A percentile compares a stretch with the other conserved stretches of the same genome.
phyloP scores from a whole-genome alignment of 192 early-diverging fungal species.

The Coemansia reversa region DNA sequence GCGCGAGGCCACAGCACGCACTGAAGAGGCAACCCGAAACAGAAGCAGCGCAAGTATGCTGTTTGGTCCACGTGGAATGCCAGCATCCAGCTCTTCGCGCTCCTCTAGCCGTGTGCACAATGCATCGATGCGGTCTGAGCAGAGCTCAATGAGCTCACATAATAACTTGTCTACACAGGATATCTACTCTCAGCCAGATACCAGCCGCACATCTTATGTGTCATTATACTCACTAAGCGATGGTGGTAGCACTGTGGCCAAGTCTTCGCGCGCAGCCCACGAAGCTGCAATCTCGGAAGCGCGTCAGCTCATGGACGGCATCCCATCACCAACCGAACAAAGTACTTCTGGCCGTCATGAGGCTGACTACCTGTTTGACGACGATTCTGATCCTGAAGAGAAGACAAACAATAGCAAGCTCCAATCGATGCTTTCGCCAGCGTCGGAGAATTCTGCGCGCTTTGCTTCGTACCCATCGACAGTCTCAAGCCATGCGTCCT shows the following conservation, averaged over 20 bases:
- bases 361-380: constrained; percentile 52
- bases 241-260: constrained; percentile 12
- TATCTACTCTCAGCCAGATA: constrained; percentile 11
- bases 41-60: constrained; percentile 49
- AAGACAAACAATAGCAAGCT: constrained; percentile 21
- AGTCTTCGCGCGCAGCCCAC: constrained; percentile 23
- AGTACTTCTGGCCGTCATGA: constrained; percentile 19
- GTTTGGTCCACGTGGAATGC: constrained; percentile 55
- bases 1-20: constrained; percentile 39
- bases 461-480: constrained; percentile 42
- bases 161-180: background rate
- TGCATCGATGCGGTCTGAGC: constrained; percentile 11
- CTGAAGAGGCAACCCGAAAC: constrained; percentile 28
- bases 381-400: constrained; percentile 26
- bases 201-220: constrained; percentile 23
- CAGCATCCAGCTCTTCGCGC: constrained; percentile 15
- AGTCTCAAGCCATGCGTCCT: constrained; percentile 34
- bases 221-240: constrained; percentile 51
- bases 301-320: constrained; percentile 48
- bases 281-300: constrained; percentile 45
- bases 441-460: constrained; percentile 35
- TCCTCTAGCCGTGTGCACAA: constrained; percentile 34
- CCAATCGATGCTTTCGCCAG: constrained; percentile 44
- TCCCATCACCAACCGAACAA: constrained; percentile 45
- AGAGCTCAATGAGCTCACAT: constrained; percentile 23